Evolutionary conservation across 1,284 basidiomycete genomes (phyloP).

Genomic region (Sporisorium exsertum): DNA sequence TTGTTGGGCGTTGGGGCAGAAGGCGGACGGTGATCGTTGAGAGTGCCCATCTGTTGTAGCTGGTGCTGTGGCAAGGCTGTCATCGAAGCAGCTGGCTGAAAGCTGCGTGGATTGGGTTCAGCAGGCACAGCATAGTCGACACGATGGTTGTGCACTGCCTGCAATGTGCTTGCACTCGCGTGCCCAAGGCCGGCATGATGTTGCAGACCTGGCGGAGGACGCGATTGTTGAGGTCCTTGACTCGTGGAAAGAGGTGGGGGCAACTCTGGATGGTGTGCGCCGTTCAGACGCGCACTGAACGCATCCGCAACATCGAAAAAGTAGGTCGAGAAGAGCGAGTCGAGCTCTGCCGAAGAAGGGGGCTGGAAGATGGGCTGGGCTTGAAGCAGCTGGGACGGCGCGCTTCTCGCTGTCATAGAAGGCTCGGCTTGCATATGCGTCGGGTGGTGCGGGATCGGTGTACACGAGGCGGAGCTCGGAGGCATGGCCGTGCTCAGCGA

Average conservation of each 20-base stretch:
- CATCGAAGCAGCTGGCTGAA: neutral
- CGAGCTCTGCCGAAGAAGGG: constrained; percentile 46
- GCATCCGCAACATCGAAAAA: constrained; percentile 49
- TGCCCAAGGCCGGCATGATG: constrained; percentile 1
- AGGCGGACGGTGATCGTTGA: neutral
- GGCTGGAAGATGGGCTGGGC: constrained; percentile 47
- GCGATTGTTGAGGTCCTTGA: neutral
- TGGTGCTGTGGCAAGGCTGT: neutral
- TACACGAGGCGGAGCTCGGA: neutral
- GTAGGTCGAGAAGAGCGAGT: constrained; percentile 52
- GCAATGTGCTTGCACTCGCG: neutral
- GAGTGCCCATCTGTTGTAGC: neutral
- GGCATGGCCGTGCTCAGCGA: constrained; percentile 15
- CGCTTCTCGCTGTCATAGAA: constrained; percentile 5
- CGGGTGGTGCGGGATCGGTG: neutral
- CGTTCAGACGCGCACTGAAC: constrained; percentile 16
- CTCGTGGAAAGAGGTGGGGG: neutral
- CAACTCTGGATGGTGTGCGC: neutral
- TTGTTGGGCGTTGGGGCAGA: neutral
- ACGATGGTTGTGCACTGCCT: neutral
- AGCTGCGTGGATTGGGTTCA: constrained; percentile 1
- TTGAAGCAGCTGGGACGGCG: constrained; percentile 29
- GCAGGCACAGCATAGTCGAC: neutral
- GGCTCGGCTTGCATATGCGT: constrained; percentile 9
- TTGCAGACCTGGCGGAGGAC: neutral